phyloP scores from a whole-genome alignment of 1,139 yeast species.

The Eremothecium cymbalariae region DNA sequence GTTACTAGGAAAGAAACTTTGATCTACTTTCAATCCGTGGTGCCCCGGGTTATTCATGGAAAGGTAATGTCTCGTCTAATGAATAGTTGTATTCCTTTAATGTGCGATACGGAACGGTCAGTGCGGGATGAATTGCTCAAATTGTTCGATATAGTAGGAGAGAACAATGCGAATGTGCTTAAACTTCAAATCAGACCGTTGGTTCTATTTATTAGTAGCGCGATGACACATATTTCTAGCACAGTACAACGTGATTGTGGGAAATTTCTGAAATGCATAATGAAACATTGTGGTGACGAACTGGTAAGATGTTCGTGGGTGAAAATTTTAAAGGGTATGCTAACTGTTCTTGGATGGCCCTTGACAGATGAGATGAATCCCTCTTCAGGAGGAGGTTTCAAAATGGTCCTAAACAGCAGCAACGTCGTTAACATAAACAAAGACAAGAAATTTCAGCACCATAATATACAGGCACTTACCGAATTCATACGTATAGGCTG shows the following conservation, averaged over 20 bases:
- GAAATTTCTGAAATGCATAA: constrained; percentile 47
- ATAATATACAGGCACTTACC: constrained; percentile 40
- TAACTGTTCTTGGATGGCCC: constrained; percentile 58
- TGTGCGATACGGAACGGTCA: constrained; percentile 33
- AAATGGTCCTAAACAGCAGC: constrained; percentile 14
- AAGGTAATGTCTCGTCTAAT: constrained; percentile 27
- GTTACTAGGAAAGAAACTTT: constrained; percentile 70
- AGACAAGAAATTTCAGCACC: constrained; percentile 34
- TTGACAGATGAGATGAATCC: constrained; percentile 33
- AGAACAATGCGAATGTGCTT: constrained; percentile 47
- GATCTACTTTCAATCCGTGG: constrained; percentile 40
- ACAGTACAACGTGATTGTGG: constrained; percentile 67
- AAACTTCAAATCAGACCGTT: constrained; percentile 60
- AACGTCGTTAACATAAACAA: constrained; percentile 23
- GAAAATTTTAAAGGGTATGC: constrained; percentile 49
- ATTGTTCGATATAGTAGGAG: constrained; percentile 45
- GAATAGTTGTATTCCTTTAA: constrained; percentile 27
- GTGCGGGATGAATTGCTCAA: constrained; percentile 58
- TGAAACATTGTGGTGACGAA: constrained; percentile 41
- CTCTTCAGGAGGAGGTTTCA: constrained; percentile 6
- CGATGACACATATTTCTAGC: constrained; percentile 87
- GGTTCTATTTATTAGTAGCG: constrained; percentile 73
- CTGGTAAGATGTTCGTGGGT: constrained; percentile 51
- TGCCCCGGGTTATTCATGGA: constrained; percentile 35
- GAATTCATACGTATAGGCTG: constrained; percentile 40